Base-by-base conservation (phyloP, 2,329 filamentous ascomycete species). In the Colletotrichum salicis region DNA sequence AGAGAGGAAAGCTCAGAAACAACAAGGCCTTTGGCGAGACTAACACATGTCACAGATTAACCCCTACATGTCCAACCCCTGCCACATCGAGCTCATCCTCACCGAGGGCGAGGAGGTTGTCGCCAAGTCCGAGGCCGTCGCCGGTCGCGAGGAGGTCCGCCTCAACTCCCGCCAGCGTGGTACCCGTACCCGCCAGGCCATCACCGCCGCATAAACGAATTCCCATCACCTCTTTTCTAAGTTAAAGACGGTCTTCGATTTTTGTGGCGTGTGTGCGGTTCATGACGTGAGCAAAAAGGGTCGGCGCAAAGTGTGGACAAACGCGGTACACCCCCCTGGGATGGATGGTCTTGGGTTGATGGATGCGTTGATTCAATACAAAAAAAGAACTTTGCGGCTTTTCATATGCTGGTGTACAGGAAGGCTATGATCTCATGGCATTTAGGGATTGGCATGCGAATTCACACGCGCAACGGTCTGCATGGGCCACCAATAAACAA, bases 31-130 rank as follows among this genome's bases (percentile, higher is more conserved):
- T 48, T 4, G 41, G 22, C 15, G 31, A 41, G 27, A 62, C 78
- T 84, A 77, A 83, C 74, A 65, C 58, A n/a, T 13, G 33, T 54
- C 65, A 54, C 74, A 98, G 95, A 99, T 99, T 90, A 99, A 99
- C 93, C 96, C 96, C 76, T 99, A 98, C 92, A 98, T 99, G 97
- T 98, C 95, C 80, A 97, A 97, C 92, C 96, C 96, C 80, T 99
- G 96, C 94, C 96, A 99, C 93, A 97, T 99, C 86, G 97, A 99
- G 90, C 90, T 99, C 82, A 99, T 99, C 91, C 92, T 99, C 80
- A 97, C 96, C 83, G 97, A 99, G 91, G 95, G 90, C 81, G 93
- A 97, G 83, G 97, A 99, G 91, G 91, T 93, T 80, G 94, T 99
- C 80, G 91, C 95, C 88, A 99, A 99, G 93, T 92, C 91, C 75